phyloP scores from a whole-genome alignment of 352 stramenopile species.

The Phytophthora capsici region DNA sequence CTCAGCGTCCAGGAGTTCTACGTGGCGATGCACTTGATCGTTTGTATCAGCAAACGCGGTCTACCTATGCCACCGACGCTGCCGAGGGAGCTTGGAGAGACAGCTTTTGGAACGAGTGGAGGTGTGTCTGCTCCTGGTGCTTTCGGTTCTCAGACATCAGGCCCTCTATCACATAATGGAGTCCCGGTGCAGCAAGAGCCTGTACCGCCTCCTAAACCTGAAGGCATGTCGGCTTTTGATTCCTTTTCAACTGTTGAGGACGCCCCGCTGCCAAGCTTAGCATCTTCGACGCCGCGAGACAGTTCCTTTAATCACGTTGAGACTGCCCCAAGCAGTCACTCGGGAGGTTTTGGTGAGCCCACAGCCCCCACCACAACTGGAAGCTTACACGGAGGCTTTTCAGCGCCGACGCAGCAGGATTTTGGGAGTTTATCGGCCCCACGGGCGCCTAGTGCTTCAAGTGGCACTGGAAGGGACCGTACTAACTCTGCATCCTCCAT shows the following conservation, averaged over 20 bases:
- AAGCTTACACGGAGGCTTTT: constrained; percentile 26
- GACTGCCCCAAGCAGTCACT: constrained; percentile 9
- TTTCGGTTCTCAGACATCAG: constrained; percentile 23
- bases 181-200: constrained; percentile 22
- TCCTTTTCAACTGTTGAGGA: constrained; percentile 47
- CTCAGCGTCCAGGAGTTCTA: constrained; percentile 94
- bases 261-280: constrained; percentile 34
- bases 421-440: constrained; percentile 22
- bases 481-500: constrained; percentile 52
- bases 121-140: constrained; percentile 5
- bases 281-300: constrained; percentile 24
- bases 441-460: constrained; percentile 13
- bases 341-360: constrained; percentile 13
- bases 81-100: constrained; percentile 70
- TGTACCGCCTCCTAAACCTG: constrained; percentile 26
- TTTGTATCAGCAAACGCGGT: constrained; percentile 93
- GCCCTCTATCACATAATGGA: constrained; percentile 26
- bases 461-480: constrained; percentile 28
- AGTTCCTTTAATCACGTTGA: constrained; percentile 32
- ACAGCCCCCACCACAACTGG: constrained; percentile 15
- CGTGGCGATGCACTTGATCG: constrained; percentile 97
- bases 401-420: constrained; percentile 21
- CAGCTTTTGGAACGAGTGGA: constrained; percentile 51
- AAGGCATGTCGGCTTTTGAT: constrained; percentile 71
- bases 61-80: constrained; percentile 76